Evolutionary conservation across 129 eudicot genomes (phyloP).

Genomic region (Lactuca sativa): DNA sequence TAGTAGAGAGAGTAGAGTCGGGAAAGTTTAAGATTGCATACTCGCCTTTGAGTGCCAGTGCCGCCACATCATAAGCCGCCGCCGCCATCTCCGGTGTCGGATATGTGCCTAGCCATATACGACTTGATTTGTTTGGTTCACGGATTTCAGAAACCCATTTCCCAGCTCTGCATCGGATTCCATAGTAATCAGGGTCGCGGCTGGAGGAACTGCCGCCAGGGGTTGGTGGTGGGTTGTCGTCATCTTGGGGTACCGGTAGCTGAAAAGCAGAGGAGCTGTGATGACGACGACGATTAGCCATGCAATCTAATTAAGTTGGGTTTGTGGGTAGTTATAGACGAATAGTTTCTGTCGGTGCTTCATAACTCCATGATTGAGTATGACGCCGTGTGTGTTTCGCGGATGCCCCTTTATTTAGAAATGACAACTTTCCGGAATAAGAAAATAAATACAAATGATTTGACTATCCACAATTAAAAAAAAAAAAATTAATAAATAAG

Average conservation of each 20-base stretch:
- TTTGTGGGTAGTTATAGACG: neutral
- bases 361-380: neutral
- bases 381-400: neutral
- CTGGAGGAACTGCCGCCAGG: slow-evolving; percentile 17
- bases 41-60: slow-evolving; percentile 60
- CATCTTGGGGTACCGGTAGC: slow-evolving; percentile 7
- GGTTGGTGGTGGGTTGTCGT: neutral
- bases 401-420: slow-evolving; percentile 5
- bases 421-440: neutral
- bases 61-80: slow-evolving; percentile 75
- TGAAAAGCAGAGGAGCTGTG: neutral
- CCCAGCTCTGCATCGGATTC: slow-evolving; percentile 56
- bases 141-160: slow-evolving; percentile 83
- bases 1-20: slow-evolving; percentile 18
- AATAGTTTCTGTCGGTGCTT: slow-evolving; percentile 19
- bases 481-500: no score
- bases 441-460: no score
- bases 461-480: no score
- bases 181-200: slow-evolving; percentile 38
- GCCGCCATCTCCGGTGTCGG: slow-evolving; percentile 75
- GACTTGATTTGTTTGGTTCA: slow-evolving; percentile 53
- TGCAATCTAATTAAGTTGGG: neutral
- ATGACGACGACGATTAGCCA: slow-evolving; percentile 14
- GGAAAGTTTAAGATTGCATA: slow-evolving; percentile 60
- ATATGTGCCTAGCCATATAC: slow-evolving; percentile 78